Base-by-base conservation (phyloP, 1,139 yeast species). In the Magnusiomyces sp. region DNA sequence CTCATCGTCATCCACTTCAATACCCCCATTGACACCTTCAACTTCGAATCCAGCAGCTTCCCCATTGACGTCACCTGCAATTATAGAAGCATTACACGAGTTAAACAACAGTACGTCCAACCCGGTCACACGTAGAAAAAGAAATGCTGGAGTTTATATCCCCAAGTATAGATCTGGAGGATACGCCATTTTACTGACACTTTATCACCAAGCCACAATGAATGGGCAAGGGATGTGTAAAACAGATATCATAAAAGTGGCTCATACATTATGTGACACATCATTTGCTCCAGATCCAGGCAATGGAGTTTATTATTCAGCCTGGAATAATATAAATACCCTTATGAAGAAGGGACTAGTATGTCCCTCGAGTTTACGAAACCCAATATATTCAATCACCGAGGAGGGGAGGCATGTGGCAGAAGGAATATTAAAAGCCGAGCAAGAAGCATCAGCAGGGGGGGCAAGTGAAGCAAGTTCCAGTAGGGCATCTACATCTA, bases 151-250 rank as follows among this genome's bases (percentile, higher is more conserved):
- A 73, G 51, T 70, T 66, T 92, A 87, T 62, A 75, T 90, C 0
- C 98, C 98, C 0, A 73, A 75, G 43, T 80, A 79, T 55, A 70
- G 94, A 40, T 80, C 95, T 0, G 97, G 97, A 0, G 94, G 89
- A 0, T 92, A 85, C 67, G 96, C 95, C 0, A 84, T 92, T 5
- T 60, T 92, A 38, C 57, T 89, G 19, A 83, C 84, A 0, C 66
- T 92, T 13, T 71, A 76, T 48, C 71, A 78, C 42, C 40, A 51
- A 11, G 53, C 52, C 9, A 9, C 29, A 17, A 14, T 11, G 7
- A 13, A 17, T 5, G 40, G 23, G 5, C 40, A 31, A 5, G 68
- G 71, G 1, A 63, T 85, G 61, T 73, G 80, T 4, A 83, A 79
- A 60, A 77, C 77, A 10, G 83, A 79, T 47, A 75, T 89, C 9